Percentiles rank a stretch among this genome's conserved stretches.
These are phyloP conservation scores for Parastagonospora avenae DNA, from an alignment of 2,329 filamentous ascomycete species.

Conservation along the genomic window DNA sequence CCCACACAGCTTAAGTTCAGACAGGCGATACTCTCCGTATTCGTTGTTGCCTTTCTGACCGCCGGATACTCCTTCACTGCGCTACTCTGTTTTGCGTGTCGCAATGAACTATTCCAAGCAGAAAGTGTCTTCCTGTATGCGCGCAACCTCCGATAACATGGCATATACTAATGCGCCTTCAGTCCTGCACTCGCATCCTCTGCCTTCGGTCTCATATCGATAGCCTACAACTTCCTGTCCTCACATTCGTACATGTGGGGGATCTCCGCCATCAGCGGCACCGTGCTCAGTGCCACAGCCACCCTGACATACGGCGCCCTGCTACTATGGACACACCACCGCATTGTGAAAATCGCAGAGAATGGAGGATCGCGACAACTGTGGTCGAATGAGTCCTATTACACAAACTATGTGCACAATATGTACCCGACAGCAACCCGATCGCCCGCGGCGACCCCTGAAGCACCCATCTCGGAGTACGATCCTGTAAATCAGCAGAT, in stretches of 20 bases:
- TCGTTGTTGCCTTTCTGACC: constrained; percentile 54
- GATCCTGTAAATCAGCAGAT: constrained; percentile 58
- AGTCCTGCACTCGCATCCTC: constrained; percentile 52
- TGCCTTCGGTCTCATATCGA: constrained; percentile 53
- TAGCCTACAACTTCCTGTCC: constrained; percentile 55
- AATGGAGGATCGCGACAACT: constrained; percentile 24
- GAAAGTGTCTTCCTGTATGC: constrained; percentile 55
- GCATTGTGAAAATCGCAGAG: constrained; percentile 42
- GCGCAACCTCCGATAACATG: background rate
- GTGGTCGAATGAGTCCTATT: constrained; percentile 48
- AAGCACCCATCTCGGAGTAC: constrained; percentile 49
- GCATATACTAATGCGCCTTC: constrained; percentile 17
- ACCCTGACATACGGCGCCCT: constrained; percentile 51
- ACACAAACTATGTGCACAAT: constrained; percentile 53
- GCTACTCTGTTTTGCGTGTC: constrained; percentile 54
- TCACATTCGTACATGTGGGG: constrained; percentile 50
- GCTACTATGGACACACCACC: constrained; percentile 50
- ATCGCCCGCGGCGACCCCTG: constrained; percentile 31
- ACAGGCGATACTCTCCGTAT: constrained; percentile 49
- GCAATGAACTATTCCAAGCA: constrained; percentile 53
- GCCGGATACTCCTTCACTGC: constrained; percentile 56
- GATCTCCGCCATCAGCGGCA: constrained; percentile 50
- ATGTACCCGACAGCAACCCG: constrained; percentile 50
- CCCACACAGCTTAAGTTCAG: constrained; percentile 46
- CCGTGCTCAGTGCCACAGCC: constrained; percentile 47